Evolutionary conservation across 441 rosid genomes (phyloP), one percentile per base, ranked within the genome.

Genomic region (Caryocar brasiliense): DNA sequence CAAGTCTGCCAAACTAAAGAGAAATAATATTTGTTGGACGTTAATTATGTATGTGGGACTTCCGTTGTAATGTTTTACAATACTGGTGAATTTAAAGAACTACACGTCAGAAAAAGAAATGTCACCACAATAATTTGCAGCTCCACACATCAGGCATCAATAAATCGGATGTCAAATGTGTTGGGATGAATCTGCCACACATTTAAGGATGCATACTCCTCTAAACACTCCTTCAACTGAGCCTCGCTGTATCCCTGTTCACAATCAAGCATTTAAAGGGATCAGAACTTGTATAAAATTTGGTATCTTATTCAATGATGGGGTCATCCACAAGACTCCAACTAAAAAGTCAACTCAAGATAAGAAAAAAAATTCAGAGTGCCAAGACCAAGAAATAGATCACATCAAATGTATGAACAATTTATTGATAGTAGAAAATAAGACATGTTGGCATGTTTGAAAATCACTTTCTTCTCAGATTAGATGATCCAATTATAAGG

Each of bases 191-290:
- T 89, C 78, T 84, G 96, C 97, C 97, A 93, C 51, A 93, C 97
- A 26, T 93, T 93, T 46, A 93, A 61, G 36, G 95, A 80, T 27
- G 99, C 96, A 58, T 93, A 89, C 72, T 93, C 97, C 81, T 93
- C 99, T 43, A 86, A 69, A 66, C 99, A 89, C 62, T 93, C 97
- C 60, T 89, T 93, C 74, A 93, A 70, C 72, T 93, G 99, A 27
- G 96, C 95, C 71, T 93, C 99, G 34, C 94, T 93, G 52, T 93
- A 89, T 54, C 99, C 99, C 99, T 93, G 93, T 63, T 64, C 29
- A 58, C 40, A 72, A 44, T 25, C 45, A 54, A 58, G 39, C 49
- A 62, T 44, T 26, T 44, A 51, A 49, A 46, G 30, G 44, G 20
- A 29, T 50, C 24, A 49, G 53, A 42, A 38, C 9, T 6, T 8